Evolutionary conservation across 768 basidiomycete species (phyloP), one percentile per base, ranked within the genome.

Genomic region (Naganishia randhawae): DNA sequence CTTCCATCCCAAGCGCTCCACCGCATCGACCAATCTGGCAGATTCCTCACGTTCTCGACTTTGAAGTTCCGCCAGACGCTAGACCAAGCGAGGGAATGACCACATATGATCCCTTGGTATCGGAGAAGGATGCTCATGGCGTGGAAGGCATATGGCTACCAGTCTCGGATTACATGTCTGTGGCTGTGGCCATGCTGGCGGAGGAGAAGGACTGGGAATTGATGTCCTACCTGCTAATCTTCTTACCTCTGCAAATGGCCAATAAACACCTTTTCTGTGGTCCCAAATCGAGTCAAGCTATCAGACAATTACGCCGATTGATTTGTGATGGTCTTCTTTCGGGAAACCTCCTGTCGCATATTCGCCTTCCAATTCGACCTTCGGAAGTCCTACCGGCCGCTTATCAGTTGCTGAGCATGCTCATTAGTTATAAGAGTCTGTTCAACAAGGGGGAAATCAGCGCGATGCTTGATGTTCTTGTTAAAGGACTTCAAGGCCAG

Each of bases 191-290:
- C 2, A 84, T 96, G 69, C 79, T 98, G 45, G 85, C 88, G 67
- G 83, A 83, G 48, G 92, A 93, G 73, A 85, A 83, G 52, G 90
- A 88, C 70, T 98, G 95, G 94, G 96, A 98, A 68, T 83, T 98
- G 45, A 83, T 96, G 13, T 92, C 92, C 1, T 98, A 96, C 74
- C 83, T 93, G 5, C 83, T 99, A 5, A 92, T 90, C 75, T 90
- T 95, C 81, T 84, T 99, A 0, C 94, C 96, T 1, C 84, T 87
- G 10, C 93, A 98, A 76, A 84, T 98, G 11, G 83, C 90, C 67
- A 98, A 98, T 84, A 98, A 97, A 78, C 92, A 98, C 74, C 84
- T 97, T 63, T 94, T 96, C 79, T 96, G 94, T 75, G 96, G 96
- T 0, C 91, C 91, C 0, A 86, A 86, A 61, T 87, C 89, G 32